Percentiles rank a stretch among this genome's conserved stretches.
These are phyloP conservation scores for Jatropha curcas DNA, from an alignment of 345 rosid species.

Conservation along the genomic window DNA sequence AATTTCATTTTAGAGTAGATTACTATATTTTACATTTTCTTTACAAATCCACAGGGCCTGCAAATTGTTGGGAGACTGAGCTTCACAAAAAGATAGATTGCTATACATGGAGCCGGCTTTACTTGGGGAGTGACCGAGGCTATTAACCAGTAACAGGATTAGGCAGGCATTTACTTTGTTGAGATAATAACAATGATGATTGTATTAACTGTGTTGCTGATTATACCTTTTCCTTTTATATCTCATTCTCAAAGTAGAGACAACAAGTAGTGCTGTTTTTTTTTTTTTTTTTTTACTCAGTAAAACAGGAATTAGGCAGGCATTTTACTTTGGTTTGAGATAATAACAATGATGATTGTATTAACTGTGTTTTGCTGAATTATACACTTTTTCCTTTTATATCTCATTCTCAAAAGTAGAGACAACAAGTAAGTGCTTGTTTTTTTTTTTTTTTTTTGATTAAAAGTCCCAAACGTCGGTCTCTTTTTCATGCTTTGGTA, in stretches of 20 bases:
- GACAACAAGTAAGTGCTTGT: neutral
- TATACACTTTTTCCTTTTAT: too few species aligned
- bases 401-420: neutral
- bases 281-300: too few species aligned
- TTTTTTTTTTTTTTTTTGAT: too few species aligned
- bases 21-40: too few species aligned
- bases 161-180: neutral
- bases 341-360: neutral
- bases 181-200: constrained; percentile 4
- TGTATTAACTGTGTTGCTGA: too few species aligned
- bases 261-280: neutral
- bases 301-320: neutral
- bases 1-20: too few species aligned
- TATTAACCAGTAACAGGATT: neutral
- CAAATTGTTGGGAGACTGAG: too few species aligned
- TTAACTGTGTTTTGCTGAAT: too few species aligned
- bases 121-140: neutral
- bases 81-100: neutral
- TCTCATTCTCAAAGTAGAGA: neutral
- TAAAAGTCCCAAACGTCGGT: too few species aligned
- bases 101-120: neutral
- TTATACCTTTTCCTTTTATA: too few species aligned
- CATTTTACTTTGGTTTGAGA: neutral
- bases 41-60: too few species aligned
- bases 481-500: too few species aligned